Percentiles rank a stretch among this genome's conserved stretches.
Conservation (phyloP, 768 basidiomycete species). For the Leccinum truebloodii region DNA sequence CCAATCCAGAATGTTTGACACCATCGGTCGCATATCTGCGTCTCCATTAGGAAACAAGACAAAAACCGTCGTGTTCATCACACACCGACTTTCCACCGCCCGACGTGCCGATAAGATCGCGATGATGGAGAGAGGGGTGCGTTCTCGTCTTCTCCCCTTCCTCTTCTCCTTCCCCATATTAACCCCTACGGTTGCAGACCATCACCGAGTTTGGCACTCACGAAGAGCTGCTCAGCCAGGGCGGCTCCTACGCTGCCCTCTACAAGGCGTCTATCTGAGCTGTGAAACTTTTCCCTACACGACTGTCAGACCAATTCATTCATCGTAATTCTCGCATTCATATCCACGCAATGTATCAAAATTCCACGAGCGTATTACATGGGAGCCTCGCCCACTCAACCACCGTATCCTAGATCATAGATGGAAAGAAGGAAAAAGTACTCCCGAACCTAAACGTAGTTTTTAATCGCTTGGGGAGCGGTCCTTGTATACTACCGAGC, state of each 20-base stretch:
- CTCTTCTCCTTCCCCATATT: constrained; percentile 11
- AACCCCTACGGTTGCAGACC: constrained; percentile 43
- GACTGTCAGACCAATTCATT: constrained; percentile 8
- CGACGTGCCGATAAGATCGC: constrained; percentile 84
- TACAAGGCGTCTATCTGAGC: constrained; percentile 67
- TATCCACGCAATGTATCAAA: constrained; percentile 28
- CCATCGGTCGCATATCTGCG: constrained; percentile 65
- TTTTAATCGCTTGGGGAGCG: constrained; percentile 50
- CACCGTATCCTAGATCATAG: constrained; percentile 30
- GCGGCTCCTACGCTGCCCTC: constrained; percentile 67
- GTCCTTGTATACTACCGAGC: constrained; percentile 68
- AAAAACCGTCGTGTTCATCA: constrained; percentile 82
- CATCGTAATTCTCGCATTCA: constrained; percentile 13
- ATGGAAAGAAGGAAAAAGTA: constrained; percentile 6
- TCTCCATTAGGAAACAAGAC: constrained; percentile 53
- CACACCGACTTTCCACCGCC: constrained; percentile 79
- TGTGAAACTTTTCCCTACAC: constrained; percentile 5
- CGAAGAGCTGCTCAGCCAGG: constrained; percentile 57
- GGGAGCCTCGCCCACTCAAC: constrained; percentile 15
- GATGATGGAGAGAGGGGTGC: constrained; percentile 77
- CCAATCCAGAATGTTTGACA: constrained; percentile 77
- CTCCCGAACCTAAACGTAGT: constrained; percentile 26
- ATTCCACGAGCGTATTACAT: constrained; percentile 19
- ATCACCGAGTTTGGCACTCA: constrained; percentile 79
- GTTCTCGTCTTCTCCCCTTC: constrained; percentile 24